Conservation (phyloP, 441 rosid species). For the Pelargonium fulgidum region DNA sequence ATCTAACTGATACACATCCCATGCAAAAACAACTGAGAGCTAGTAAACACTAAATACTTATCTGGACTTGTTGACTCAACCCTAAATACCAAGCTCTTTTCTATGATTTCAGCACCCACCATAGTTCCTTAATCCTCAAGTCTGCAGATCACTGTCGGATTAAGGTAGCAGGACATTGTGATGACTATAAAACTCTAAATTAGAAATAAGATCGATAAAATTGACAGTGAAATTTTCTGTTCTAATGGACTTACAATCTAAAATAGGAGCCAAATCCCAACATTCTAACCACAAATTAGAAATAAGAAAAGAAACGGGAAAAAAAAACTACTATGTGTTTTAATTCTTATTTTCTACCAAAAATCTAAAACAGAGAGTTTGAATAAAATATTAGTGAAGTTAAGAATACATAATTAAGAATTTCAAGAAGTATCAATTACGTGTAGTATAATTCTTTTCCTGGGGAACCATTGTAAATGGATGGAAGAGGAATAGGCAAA, state of each 20-base stretch:
- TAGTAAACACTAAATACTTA: background rate
- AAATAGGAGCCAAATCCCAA: background rate
- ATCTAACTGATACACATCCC: background rate
- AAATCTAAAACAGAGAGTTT: background rate
- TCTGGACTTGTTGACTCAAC: background rate
- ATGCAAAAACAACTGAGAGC: background rate
- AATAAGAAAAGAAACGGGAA: background rate
- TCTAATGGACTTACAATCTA: too few relatives aligned
- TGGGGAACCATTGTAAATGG: constrained; percentile 34
- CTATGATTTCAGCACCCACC: background rate
- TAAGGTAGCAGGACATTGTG: background rate
- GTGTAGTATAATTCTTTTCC: constrained; percentile 55
- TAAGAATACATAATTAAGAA: constrained; percentile 1
- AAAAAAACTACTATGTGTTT: background rate
- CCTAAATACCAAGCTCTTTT: background rate
- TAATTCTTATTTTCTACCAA: background rate
- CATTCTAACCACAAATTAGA: background rate
- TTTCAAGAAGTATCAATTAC: constrained; percentile 34
- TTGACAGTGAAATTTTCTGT: too few relatives aligned
- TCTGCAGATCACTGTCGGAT: background rate
- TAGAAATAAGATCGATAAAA: background rate
- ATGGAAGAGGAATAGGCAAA: constrained; percentile 62
- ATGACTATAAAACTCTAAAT: background rate
- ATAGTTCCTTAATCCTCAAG: background rate
- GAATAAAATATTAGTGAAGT: background rate